Percentiles rank a stretch among this genome's conserved stretches.
These are phyloP conservation scores for Lathyrus oleraceus DNA, from an alignment of 306 rosid species.

Conservation along the genomic window DNA sequence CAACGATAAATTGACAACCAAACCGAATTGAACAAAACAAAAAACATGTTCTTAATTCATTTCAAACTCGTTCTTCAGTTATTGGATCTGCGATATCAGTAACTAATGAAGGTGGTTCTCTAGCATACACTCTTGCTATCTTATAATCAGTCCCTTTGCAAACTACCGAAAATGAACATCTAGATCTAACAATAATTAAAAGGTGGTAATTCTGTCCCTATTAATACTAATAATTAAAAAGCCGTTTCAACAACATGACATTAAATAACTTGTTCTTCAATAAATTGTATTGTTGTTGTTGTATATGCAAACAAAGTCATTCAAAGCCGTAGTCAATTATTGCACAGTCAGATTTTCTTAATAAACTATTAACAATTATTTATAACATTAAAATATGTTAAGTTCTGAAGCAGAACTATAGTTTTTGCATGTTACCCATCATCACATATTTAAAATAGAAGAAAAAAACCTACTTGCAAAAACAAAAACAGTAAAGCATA, in stretches of 20 bases:
- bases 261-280: too few species aligned
- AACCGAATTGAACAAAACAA: constrained; percentile 31
- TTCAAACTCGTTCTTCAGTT: constrained; percentile 32
- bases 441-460: background rate
- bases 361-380: background rate
- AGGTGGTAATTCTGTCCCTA: too few species aligned
- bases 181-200: too few species aligned
- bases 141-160: background rate
- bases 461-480: constrained; percentile 5
- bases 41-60: constrained; percentile 4
- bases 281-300: too few species aligned
- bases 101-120: background rate
- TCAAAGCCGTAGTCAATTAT: background rate
- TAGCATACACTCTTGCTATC: background rate
- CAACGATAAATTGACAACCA: constrained; percentile 14
- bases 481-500: constrained; percentile 10
- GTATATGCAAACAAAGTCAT: background rate
- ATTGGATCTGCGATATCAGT: constrained; percentile 11
- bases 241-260: too few species aligned
- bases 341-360: background rate
- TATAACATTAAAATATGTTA: background rate
- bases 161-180: too few species aligned
- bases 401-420: constrained; percentile 7
- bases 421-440: constrained; percentile 16
- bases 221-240: too few species aligned